These are phyloP conservation scores for Blastobotrys serpentis DNA, from an alignment of 1,139 yeast genomes.

Conservation along the genomic window DNA sequence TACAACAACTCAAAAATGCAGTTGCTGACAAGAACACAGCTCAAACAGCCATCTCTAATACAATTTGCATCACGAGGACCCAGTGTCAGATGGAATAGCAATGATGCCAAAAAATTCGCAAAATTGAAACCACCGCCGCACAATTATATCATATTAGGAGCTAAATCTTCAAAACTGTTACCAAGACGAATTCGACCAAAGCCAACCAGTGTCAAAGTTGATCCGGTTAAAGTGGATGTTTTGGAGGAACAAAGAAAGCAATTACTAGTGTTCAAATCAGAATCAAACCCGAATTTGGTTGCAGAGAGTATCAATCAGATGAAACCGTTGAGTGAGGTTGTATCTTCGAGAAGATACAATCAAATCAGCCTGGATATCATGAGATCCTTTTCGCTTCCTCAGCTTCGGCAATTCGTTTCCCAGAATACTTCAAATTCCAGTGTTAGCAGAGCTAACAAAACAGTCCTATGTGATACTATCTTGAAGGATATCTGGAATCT, in stretches of 20 bases:
- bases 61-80: not conserved
- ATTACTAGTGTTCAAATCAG: conserved; percentile 38
- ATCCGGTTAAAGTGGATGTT: conserved; percentile 23
- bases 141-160: conserved; percentile 31
- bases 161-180: conserved; percentile 29
- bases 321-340: conserved; percentile 32
- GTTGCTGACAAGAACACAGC: not conserved
- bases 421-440: conserved; percentile 16
- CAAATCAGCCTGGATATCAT: conserved; percentile 35
- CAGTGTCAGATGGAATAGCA: conserved; percentile 2
- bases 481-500: conserved; percentile 46
- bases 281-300: conserved; percentile 32
- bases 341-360: conserved; percentile 37
- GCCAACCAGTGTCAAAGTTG: conserved; percentile 1
- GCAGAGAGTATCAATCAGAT: conserved; percentile 36
- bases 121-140: conserved; percentile 12
- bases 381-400: conserved; percentile 36
- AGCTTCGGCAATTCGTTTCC: conserved; percentile 33
- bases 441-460: not conserved
- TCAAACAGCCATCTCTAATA: not conserved
- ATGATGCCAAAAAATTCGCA: not conserved
- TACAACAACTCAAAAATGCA: not conserved
- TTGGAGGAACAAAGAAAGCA: conserved; percentile 34
- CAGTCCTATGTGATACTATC: conserved; percentile 29
- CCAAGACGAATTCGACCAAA: conserved; percentile 26